Conservation (phyloP, 257 asterid genomes). For the Solanum appendiculatum region DNA sequence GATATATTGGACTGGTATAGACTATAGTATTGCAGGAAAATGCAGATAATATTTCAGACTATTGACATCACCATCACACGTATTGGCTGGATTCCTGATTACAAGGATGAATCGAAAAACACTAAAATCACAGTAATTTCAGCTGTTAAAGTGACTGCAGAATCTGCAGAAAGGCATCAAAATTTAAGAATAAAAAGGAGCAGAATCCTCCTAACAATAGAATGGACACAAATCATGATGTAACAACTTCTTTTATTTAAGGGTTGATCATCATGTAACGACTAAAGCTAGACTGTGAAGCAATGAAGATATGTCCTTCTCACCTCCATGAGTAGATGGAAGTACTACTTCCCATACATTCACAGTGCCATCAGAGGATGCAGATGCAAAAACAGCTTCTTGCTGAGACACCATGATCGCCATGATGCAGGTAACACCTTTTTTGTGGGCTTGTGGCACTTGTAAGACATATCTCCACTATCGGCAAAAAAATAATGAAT, state of each 20-base stretch:
- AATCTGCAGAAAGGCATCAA: not conserved
- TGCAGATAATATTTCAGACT: not conserved
- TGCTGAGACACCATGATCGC: constrained; percentile 56
- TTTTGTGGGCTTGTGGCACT: constrained; percentile 70
- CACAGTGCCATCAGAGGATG: constrained; percentile 82
- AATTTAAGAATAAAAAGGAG: not conserved
- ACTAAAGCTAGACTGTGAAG: not conserved
- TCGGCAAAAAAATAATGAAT: not conserved
- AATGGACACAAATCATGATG: not conserved
- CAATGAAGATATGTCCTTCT: constrained; percentile 10
- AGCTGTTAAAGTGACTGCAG: not conserved
- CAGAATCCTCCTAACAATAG: not conserved
- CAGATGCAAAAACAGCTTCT: constrained; percentile 69
- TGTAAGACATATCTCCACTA: constrained; percentile 85
- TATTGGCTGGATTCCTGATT: not conserved
- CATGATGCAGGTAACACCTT: constrained; percentile 85
- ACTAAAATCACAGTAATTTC: not conserved
- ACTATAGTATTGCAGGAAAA: not conserved
- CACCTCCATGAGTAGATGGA: constrained; percentile 53
- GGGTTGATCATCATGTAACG: not conserved
- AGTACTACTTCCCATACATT: constrained; percentile 63
- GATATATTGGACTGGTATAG: not conserved
- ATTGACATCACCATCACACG: not conserved
- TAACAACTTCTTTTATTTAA: not conserved
- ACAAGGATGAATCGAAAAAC: not conserved